These are phyloP conservation scores for Coemansia sp. DNA, from an alignment of 192 early-diverging fungal species.

Conservation along the genomic window DNA sequence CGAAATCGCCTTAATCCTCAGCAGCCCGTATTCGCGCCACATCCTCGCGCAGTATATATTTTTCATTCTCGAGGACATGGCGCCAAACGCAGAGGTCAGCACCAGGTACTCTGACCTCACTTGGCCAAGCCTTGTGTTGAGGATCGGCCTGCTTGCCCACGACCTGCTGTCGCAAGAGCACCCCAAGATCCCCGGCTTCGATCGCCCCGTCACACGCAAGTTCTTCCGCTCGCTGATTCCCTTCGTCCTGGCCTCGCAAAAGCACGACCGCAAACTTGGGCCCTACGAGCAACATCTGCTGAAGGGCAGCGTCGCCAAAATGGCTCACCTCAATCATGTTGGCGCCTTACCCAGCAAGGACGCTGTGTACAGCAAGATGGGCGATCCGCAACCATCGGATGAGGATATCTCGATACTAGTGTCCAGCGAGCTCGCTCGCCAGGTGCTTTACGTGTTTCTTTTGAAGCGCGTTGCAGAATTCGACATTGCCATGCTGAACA, in stretches of 20 bases:
- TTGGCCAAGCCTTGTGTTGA: constrained; percentile 29
- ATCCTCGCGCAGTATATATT: constrained; percentile 37
- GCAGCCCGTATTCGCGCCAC: constrained; percentile 45
- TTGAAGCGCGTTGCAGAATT: constrained; percentile 24
- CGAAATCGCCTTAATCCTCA: constrained; percentile 47
- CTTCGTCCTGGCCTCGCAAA: constrained; percentile 22
- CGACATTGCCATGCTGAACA: constrained; percentile 36
- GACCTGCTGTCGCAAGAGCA: constrained; percentile 15
- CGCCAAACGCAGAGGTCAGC: constrained; percentile 29
- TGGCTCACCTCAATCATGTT: constrained; percentile 5
- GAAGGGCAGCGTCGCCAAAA: constrained; percentile 5
- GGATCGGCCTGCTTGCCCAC: constrained; percentile 38
- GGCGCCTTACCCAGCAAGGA: constrained; percentile 1
- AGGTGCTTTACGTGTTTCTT: constrained; percentile 41
- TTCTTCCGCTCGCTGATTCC: constrained; percentile 23
- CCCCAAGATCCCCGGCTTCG: constrained; percentile 19
- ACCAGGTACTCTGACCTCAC: constrained; percentile 19
- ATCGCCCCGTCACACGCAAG: constrained; percentile 13
- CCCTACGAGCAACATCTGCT: constrained; percentile 4
- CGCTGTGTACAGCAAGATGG: constrained; percentile 1
- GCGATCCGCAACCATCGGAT: constrained; percentile 7
- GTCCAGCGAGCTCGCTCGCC: constrained; percentile 30
- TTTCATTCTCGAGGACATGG: constrained; percentile 31
- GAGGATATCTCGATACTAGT: constrained; percentile 19
- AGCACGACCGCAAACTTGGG: constrained; percentile 10